A percentile compares a stretch with the other conserved stretches of the same genome.
phyloP scores from a whole-genome alignment of 345 rosid species.

The Mangifera indica region DNA sequence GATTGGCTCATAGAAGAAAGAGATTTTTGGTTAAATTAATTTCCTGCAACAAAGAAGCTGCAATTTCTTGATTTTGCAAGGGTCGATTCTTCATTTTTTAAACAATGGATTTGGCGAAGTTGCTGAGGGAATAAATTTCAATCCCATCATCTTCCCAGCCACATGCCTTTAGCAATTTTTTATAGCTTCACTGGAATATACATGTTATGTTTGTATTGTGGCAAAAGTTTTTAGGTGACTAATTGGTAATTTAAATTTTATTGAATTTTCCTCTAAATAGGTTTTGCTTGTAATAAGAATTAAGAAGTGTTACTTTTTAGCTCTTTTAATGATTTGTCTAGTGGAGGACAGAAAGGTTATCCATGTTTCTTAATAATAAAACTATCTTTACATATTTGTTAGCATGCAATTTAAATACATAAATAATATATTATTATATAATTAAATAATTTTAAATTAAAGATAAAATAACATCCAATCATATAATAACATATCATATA shows the following conservation, averaged over 20 bases:
- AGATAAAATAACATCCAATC: no score
- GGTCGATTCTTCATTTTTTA: background rate
- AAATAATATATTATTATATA: no score
- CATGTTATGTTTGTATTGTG: background rate
- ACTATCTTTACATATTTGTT: no score
- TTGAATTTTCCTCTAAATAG: slow-evolving; percentile 3
- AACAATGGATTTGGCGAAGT: background rate
- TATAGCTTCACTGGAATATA: slow-evolving; percentile 3
- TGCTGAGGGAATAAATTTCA: slow-evolving; percentile 5
- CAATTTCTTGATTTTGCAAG: background rate
- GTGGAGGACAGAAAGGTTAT: no score
- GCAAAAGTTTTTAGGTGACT: slow-evolving; percentile 15
- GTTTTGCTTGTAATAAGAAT: slow-evolving; percentile 20
- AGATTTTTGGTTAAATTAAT: background rate
- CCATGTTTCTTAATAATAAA: no score
- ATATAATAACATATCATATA: no score
- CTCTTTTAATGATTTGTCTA: background rate
- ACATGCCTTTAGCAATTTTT: slow-evolving; percentile 8
- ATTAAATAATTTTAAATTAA: no score
- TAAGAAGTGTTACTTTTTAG: background rate
- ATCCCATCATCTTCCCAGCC: background rate
- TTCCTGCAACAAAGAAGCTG: background rate
- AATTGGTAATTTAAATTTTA: slow-evolving; percentile 28
- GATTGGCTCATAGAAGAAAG: slow-evolving; percentile 44
- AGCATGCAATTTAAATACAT: no score